A percentile compares a stretch with the other conserved stretches of the same genome.
These are phyloP conservation scores for Mortierella sp. DNA, from an alignment of 371 early-diverging fungal species.

Conservation along the genomic window DNA sequence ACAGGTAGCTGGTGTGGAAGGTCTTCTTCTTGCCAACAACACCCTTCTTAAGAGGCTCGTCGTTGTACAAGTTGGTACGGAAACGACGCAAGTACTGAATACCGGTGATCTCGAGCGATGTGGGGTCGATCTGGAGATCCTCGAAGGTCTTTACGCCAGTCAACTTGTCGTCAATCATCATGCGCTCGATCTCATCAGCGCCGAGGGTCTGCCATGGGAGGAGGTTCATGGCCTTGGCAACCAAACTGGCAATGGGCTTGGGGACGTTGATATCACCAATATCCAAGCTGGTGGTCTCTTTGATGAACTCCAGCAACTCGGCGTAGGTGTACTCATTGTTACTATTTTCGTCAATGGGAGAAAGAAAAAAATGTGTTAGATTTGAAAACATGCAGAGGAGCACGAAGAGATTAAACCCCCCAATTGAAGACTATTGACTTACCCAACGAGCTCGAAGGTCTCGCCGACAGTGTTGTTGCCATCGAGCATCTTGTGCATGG, in stretches of 20 bases:
- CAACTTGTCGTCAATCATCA: conserved; percentile 83
- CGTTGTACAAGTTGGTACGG: conserved; percentile 79
- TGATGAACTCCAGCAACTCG: conserved; percentile 83
- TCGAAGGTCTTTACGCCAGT: conserved; percentile 84
- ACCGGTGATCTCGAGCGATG: conserved; percentile 82
- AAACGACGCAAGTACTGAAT: conserved; percentile 88
- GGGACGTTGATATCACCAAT: conserved; percentile 72
- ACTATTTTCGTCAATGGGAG: conserved; percentile 28
- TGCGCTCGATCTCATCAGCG: conserved; percentile 82
- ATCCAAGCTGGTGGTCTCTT: conserved; percentile 71
- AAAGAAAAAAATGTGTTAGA: not conserved
- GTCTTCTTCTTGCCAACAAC: conserved; percentile 72
- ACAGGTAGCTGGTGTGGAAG: conserved; percentile 69
- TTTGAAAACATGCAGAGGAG: not conserved
- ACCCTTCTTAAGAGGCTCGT: conserved; percentile 75
- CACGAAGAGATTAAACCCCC: not conserved
- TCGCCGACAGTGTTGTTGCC: conserved; percentile 85
- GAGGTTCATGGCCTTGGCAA: conserved; percentile 62
- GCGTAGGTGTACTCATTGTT: conserved; percentile 82
- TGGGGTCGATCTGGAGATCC: conserved; percentile 90
- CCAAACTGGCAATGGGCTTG: conserved; percentile 71
- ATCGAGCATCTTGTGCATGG: conserved; percentile 80
- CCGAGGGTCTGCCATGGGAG: conserved; percentile 76
- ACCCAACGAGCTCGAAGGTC: conserved; percentile 93
- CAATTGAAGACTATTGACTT: conserved; percentile 26